phyloP scores from a whole-genome alignment of 2,329 filamentous ascomycete genomes.

The Tolypocladium inflatum region DNA sequence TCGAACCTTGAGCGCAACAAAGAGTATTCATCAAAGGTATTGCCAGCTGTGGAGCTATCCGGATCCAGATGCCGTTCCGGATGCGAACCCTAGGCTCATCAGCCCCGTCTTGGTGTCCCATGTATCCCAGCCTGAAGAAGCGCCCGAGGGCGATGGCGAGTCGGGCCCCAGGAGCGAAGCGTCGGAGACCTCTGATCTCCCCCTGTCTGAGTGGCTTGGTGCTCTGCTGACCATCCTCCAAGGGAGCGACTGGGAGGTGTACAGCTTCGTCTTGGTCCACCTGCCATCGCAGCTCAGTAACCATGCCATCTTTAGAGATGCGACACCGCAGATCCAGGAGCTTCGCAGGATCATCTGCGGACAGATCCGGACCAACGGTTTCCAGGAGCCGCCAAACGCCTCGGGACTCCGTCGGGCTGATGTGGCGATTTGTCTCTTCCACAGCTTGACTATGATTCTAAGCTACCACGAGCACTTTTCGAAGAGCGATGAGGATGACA shows the following conservation, averaged over 20 bases:
- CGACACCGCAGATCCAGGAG: conserved; percentile 65
- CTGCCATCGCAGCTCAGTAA: conserved; percentile 84
- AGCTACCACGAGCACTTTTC: conserved; percentile 83
- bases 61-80: conserved; percentile 46
- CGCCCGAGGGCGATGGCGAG: conserved; percentile 6
- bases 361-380: conserved; percentile 66
- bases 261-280: conserved; percentile 82
- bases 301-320: conserved; percentile 69
- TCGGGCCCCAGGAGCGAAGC: conserved; percentile 17
- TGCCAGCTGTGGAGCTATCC: conserved; percentile 50
- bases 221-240: conserved; percentile 63
- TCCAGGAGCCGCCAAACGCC: conserved; percentile 71
- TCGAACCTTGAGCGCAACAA: conserved; percentile 30
- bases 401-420: conserved; percentile 78
- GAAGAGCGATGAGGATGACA: conserved; percentile 79
- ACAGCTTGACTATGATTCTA: conserved; percentile 76
- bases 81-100: conserved; percentile 30
- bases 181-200: conserved; percentile 33
- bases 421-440: conserved; percentile 80
- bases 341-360: conserved; percentile 72
- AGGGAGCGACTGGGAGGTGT: conserved; percentile 81
- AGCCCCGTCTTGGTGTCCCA: conserved; percentile 42
- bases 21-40: conserved; percentile 25
- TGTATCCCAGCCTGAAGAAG: conserved; percentile 1
- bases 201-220: conserved; percentile 65